Percentiles rank a stretch among this genome's conserved stretches.
Evolutionary conservation across 2,329 filamentous ascomycete species (phyloP).

Genomic region (Aspergillus neotritici): DNA sequence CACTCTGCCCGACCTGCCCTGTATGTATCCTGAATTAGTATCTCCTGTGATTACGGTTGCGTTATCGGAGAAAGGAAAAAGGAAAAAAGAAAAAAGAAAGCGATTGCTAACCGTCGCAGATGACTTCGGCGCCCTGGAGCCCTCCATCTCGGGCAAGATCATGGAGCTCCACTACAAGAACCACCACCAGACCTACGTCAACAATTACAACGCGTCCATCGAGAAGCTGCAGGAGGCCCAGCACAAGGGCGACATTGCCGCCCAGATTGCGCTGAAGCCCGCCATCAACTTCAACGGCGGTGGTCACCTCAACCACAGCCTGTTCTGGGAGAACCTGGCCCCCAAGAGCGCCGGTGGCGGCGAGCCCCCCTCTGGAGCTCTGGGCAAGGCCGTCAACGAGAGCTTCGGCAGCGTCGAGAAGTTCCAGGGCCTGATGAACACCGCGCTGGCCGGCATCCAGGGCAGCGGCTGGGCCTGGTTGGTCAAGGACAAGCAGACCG

Average conservation of each 20-base stretch:
- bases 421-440: conserved; percentile 60
- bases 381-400: conserved; percentile 54
- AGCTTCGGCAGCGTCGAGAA: conserved; percentile 55
- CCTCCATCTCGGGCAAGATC: conserved; percentile 76
- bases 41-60: not conserved
- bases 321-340: conserved; percentile 64
- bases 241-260: conserved; percentile 48
- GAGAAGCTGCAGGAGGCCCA: conserved; percentile 62
- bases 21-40: conserved; percentile 44
- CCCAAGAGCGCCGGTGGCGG: conserved; percentile 58
- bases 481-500: conserved; percentile 58
- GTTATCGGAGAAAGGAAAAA: not conserved
- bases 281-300: conserved; percentile 61
- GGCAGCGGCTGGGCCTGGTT: conserved; percentile 61
- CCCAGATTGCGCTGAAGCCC: conserved; percentile 55
- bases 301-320: conserved; percentile 58
- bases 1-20: conserved; percentile 82
- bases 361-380: conserved; percentile 54
- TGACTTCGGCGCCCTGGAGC: conserved; percentile 93
- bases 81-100: no score
- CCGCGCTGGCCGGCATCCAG: conserved; percentile 59
- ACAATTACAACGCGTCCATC: conserved; percentile 73
- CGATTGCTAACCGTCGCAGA: conserved; percentile 49
- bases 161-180: conserved; percentile 95
- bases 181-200: conserved; percentile 93